These are phyloP conservation scores for Pseudogymnoascus sp. DNA, from an alignment of 2,329 filamentous ascomycete genomes.

Conservation along the genomic window DNA sequence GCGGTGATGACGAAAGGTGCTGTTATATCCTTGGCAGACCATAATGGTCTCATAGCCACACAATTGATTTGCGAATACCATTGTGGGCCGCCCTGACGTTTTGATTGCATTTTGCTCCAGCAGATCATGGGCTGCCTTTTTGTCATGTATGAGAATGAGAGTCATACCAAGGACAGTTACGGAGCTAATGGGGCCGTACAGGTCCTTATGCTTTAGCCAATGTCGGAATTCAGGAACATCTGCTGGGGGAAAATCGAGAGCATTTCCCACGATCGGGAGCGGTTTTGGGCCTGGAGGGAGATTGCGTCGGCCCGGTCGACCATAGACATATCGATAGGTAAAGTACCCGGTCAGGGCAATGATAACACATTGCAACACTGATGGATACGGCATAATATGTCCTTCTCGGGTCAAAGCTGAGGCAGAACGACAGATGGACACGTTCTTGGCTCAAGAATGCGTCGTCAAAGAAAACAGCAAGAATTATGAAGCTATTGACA, in stretches of 20 bases:
- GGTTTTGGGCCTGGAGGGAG: constrained; percentile 43
- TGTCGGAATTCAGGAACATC: constrained; percentile 33
- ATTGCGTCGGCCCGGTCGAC: background rate
- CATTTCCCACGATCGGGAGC: constrained; percentile 40
- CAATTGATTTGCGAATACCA: constrained; percentile 22
- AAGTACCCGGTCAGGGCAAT: background rate
- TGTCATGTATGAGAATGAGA: constrained; percentile 30
- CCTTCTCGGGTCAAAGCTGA: background rate
- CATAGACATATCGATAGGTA: background rate
- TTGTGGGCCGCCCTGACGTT: constrained; percentile 26
- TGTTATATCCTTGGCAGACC: constrained; percentile 19
- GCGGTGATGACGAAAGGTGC: constrained; percentile 20
- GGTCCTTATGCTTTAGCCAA: constrained; percentile 36
- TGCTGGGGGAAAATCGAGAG: constrained; percentile 37
- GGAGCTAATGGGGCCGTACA: constrained; percentile 33
- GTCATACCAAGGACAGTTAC: constrained; percentile 30
- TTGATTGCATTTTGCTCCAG: constrained; percentile 24
- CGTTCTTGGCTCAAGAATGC: background rate
- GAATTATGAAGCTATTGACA: background rate
- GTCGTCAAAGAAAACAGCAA: background rate
- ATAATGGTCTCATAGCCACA: constrained; percentile 23
- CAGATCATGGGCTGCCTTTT: constrained; percentile 26
- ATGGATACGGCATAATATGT: background rate
- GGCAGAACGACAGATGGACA: background rate
- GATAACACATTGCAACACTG: background rate